Conservation (phyloP, 2,329 filamentous ascomycete species). For the Leptodontidium sp. region DNA sequence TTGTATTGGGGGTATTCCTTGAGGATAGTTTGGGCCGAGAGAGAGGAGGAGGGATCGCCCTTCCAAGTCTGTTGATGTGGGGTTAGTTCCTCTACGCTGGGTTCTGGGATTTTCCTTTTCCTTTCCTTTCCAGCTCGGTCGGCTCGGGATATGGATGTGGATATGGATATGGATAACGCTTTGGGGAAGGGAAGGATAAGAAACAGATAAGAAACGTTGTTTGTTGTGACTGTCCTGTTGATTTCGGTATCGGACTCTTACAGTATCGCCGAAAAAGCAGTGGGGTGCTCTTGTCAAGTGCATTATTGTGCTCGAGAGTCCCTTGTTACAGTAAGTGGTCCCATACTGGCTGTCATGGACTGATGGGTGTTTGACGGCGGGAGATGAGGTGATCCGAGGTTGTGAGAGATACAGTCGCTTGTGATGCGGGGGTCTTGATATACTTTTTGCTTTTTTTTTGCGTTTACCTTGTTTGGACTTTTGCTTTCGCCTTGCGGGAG, state of each 20-base stretch:
- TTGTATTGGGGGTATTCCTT: neutral
- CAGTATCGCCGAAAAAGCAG: neutral
- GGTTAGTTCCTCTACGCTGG: neutral
- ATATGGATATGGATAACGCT: neutral
- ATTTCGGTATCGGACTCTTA: no score
- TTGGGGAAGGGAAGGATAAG: neutral
- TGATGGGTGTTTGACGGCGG: constrained; percentile 10
- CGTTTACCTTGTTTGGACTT: neutral
- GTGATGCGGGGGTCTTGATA: neutral
- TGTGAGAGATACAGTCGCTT: neutral
- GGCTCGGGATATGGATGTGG: neutral
- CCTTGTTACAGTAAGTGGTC: neutral
- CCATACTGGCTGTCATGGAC: constrained; percentile 1
- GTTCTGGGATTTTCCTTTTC: neutral
- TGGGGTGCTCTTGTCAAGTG: neutral
- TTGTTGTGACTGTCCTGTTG: constrained; percentile 3
- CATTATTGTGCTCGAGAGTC: neutral
- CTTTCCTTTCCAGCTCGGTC: neutral
- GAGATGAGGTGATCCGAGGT: constrained; percentile 2
- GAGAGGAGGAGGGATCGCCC: neutral
- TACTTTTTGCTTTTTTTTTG: neutral
- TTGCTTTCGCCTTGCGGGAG: neutral
- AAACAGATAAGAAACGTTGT: constrained; percentile 19
- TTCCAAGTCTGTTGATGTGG: neutral
- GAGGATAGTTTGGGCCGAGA: neutral